Evolutionary conservation across 2,329 filamentous ascomycete genomes (phyloP).

Genomic region (Leptodontidium sp.): DNA sequence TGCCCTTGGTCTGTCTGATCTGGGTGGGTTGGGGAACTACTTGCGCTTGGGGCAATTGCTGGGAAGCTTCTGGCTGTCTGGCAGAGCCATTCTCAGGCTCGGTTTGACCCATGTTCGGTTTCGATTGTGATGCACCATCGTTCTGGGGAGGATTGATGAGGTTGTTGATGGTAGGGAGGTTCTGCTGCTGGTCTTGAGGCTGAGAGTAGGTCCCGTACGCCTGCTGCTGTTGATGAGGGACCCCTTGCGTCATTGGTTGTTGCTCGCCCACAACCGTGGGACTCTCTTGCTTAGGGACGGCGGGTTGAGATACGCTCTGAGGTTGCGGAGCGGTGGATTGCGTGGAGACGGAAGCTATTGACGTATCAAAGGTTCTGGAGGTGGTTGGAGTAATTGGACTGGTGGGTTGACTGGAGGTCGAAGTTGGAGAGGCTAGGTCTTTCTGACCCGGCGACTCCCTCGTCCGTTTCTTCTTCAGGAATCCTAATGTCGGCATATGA

Average conservation of each 20-base stretch:
- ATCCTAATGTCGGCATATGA: conserved; percentile 90
- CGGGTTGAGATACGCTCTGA: conserved; percentile 41
- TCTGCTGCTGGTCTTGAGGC: conserved; percentile 57
- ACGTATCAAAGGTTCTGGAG: conserved; percentile 56
- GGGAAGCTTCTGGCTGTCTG: conserved; percentile 19
- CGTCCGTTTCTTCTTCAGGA: conserved; percentile 98
- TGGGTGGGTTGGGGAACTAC: conserved; percentile 32
- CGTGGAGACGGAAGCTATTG: conserved; percentile 51
- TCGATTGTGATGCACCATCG: conserved; percentile 52
- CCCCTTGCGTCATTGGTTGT: conserved; percentile 46
- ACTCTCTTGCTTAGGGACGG: conserved; percentile 41
- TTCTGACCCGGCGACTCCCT: conserved; percentile 80
- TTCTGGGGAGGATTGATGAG: conserved; percentile 75
- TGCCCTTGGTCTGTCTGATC: conserved; percentile 85
- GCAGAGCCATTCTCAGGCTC: conserved; percentile 24
- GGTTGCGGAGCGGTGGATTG: conserved; percentile 46
- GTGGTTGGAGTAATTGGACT: conserved; percentile 69
- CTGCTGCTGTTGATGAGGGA: conserved; percentile 48
- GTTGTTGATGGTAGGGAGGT: conserved; percentile 83
- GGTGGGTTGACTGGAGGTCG: conserved; percentile 70
- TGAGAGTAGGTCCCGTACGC: conserved; percentile 38
- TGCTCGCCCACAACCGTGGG: conserved; percentile 44
- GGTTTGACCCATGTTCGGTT: conserved; percentile 40
- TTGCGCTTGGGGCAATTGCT: conserved; percentile 26
- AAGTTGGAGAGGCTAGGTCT: conserved; percentile 71